These are phyloP conservation scores for Thuidium tamariscinum DNA, from an alignment of 225 moss, liverwort and hornwort genomes.

Conservation along the genomic window DNA sequence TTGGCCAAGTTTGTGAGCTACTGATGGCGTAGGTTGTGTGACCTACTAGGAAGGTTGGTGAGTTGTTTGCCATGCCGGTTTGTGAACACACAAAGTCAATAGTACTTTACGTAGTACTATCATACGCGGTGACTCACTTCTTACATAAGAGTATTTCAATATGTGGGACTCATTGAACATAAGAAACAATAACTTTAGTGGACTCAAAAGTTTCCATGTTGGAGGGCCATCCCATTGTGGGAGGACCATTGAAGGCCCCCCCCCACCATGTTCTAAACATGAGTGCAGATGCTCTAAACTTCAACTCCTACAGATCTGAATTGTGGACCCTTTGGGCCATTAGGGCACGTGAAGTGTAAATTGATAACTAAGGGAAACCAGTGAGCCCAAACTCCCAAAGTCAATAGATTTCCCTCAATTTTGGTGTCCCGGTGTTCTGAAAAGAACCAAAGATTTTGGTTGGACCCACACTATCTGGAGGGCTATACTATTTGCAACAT, in stretches of 20 bases:
- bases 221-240: rapidly evolving
- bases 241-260: rapidly evolving
- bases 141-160: background rate
- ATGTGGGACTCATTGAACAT: rapidly evolving
- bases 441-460: background rate
- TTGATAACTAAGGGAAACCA: background rate
- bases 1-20: too few relatives aligned
- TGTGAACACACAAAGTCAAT: background rate
- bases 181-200: background rate
- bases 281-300: background rate
- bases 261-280: background rate
- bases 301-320: background rate
- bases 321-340: too few relatives aligned
- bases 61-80: rapidly evolving
- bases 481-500: background rate
- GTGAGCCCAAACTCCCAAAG: too few relatives aligned
- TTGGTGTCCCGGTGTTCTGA: background rate
- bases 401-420: background rate
- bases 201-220: rapidly evolving
- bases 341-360: background rate
- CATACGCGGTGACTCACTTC: rapidly evolving
- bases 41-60: rapidly evolving
- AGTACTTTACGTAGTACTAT: background rate
- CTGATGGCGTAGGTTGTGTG: too few relatives aligned
- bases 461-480: background rate